Base-by-base conservation (phyloP, 108 stramenopile genomes). In the Nitzschia sp. region DNA sequence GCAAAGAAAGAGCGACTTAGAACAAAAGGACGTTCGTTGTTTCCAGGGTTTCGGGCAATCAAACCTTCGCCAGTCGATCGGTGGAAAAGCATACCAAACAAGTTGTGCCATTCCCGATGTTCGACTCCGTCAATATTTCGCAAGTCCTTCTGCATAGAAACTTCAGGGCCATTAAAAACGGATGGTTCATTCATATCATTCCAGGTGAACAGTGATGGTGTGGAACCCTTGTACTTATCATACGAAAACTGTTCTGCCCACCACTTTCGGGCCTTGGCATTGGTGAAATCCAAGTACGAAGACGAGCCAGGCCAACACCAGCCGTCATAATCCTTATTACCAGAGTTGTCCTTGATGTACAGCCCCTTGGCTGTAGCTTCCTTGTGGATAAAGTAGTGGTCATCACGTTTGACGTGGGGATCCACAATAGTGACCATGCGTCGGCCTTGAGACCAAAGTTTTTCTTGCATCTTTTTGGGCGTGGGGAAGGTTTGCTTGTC, bases 101-200 rank as follows among this genome's bases (percentile, higher is more conserved):
- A 70, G 76, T 99, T 99, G 83, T 99, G 99, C 99, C 99, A 99
- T 72, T 99, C 97, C 20, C 99, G 87, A 71, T 98, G 98, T 77
- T 99, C 99, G 11, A 91, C 83, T 14, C 95, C 95, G 12, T 85
- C 71, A 22, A 97, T 68, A 67, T 95, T 97, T 42, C 71, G 63
- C 17, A 91, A 63, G 71, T 97, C 93, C 66, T 98, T 97, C 56
- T 88, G 92, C 97, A 97, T 97, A 10, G 91, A 80, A 8, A 99
- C 98, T 82, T 99, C 99, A 19, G 99, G 99, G 40, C 99, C 99
- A 57, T 99, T 99, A 75, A 99, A 99, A n/a, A 99, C 99, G 57
- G 82, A 85, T 21, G 96, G 96, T 80, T 99, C 99, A 76, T 99
- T 99, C 99, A 99, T 93, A 63, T 93, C 92, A 76, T 98, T 99